phyloP scores from a whole-genome alignment of 495 filamentous ascomycete species.

The Trichoderma orchidacearum region DNA sequence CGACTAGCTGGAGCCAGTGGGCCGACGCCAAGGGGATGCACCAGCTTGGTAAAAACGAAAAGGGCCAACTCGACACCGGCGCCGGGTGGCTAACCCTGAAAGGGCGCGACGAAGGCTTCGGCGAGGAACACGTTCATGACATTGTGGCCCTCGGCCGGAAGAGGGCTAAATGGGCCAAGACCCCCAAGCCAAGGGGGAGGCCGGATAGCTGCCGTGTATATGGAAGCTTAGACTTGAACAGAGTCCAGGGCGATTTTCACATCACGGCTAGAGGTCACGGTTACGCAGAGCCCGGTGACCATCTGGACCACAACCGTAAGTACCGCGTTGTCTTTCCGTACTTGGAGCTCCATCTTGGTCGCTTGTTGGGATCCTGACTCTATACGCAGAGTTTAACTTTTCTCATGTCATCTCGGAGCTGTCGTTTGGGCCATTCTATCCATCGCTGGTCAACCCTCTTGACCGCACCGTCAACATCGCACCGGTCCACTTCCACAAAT shows the following conservation, averaged over 20 bases:
- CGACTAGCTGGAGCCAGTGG: slow-evolving; percentile 73
- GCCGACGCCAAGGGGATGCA: slow-evolving; percentile 58
- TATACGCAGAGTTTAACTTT: slow-evolving; percentile 76
- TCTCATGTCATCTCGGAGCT: slow-evolving; percentile 93
- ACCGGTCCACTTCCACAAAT: slow-evolving; percentile 72
- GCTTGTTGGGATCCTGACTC: neutral
- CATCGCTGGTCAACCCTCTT: slow-evolving; percentile 84
- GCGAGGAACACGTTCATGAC: slow-evolving; percentile 61
- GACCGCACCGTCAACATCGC: slow-evolving; percentile 76
- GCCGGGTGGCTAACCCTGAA: slow-evolving; percentile 41
- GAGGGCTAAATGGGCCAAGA: slow-evolving; percentile 53
- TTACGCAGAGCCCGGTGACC: slow-evolving; percentile 63
- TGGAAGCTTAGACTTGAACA: slow-evolving; percentile 82
- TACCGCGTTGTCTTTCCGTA: slow-evolving; percentile 4
- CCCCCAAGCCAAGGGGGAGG: slow-evolving; percentile 45
- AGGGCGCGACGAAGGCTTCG: slow-evolving; percentile 43
- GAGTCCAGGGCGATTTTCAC: slow-evolving; percentile 96
- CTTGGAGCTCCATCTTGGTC: neutral
- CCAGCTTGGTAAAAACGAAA: slow-evolving; percentile 37
- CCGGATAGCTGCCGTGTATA: slow-evolving; percentile 69
- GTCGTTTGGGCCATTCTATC: slow-evolving; percentile 92
- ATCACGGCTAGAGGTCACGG: slow-evolving; percentile 94
- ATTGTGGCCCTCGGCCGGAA: slow-evolving; percentile 47
- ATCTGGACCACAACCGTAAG: slow-evolving; percentile 75
- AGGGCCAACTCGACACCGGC: slow-evolving; percentile 33